These are phyloP conservation scores for Tolypocladium tundrense DNA, from an alignment of 2,329 filamentous ascomycete species.

Conservation along the genomic window DNA sequence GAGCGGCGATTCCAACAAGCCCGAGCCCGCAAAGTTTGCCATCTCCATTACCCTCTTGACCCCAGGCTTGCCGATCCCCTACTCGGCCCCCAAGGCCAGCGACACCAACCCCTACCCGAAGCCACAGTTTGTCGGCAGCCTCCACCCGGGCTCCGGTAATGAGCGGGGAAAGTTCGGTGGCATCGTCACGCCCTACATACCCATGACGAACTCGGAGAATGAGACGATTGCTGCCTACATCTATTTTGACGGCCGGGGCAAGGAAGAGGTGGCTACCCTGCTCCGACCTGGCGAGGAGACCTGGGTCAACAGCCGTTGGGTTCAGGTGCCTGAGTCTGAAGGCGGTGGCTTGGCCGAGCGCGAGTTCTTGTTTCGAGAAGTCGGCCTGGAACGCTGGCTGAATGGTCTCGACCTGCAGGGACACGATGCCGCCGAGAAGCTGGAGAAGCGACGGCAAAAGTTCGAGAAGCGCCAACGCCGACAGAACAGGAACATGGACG, in stretches of 20 bases:
- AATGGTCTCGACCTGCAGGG: constrained; percentile 94
- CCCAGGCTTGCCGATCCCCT: constrained; percentile 78
- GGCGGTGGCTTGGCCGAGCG: constrained; percentile 91
- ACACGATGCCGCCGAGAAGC: constrained; percentile 78
- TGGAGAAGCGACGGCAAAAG: constrained; percentile 81
- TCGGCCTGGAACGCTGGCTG: constrained; percentile 90
- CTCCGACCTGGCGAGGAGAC: constrained; percentile 90
- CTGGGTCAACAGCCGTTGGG: constrained; percentile 98
- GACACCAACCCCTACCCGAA: constrained; percentile 68
- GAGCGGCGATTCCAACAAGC: constrained; percentile 50
- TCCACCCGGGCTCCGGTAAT: constrained; percentile 41
- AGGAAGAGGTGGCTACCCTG: constrained; percentile 94
- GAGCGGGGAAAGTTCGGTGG: constrained; percentile 38
- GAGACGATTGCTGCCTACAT: constrained; percentile 98
- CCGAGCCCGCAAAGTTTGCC: constrained; percentile 90
- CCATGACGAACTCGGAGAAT: constrained; percentile 84
- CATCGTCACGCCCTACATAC: constrained; percentile 74
- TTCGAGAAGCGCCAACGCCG: constrained; percentile 58
- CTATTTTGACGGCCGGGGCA: constrained; percentile 90
- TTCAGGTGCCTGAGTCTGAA: constrained; percentile 82
- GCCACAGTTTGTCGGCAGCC: constrained; percentile 67
- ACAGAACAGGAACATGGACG: constrained; percentile 39
- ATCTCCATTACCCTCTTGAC: constrained; percentile 96
- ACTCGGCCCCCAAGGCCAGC: constrained; percentile 78
- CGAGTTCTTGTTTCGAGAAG: constrained; percentile 94